These are phyloP conservation scores for Entomortierella parvispora DNA, from an alignment of 192 early-diverging fungal genomes.

Conservation along the genomic window DNA sequence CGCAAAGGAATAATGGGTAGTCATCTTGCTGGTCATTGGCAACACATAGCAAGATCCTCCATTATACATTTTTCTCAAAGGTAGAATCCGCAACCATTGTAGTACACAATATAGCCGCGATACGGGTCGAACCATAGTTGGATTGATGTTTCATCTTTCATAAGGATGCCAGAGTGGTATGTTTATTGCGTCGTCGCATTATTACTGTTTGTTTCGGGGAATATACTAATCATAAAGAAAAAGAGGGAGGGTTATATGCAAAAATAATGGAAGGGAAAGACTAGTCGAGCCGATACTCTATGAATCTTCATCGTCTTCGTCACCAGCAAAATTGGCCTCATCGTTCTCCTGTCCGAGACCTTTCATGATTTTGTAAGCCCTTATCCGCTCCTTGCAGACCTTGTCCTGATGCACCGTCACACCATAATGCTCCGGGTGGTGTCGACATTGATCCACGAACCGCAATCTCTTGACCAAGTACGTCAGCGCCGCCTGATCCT, in stretches of 20 bases:
- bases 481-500: slow-evolving; percentile 65
- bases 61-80: too few relatives aligned
- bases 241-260: not conserved
- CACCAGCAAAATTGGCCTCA: slow-evolving; percentile 1
- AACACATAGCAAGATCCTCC: too few relatives aligned
- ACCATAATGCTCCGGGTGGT: slow-evolving; percentile 57
- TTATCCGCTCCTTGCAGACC: slow-evolving; percentile 50
- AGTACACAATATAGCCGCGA: too few relatives aligned
- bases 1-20: too few relatives aligned
- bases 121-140: too few relatives aligned
- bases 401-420: slow-evolving; percentile 60
- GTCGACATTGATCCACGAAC: slow-evolving; percentile 51
- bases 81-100: too few relatives aligned
- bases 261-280: not conserved
- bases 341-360: slow-evolving; percentile 30
- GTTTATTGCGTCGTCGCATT: too few relatives aligned
- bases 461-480: slow-evolving; percentile 55
- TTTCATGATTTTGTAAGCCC: slow-evolving; percentile 51
- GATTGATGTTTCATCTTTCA: too few relatives aligned
- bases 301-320: not conserved
- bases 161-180: too few relatives aligned
- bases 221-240: too few relatives aligned
- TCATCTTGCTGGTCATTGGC: too few relatives aligned
- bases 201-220: too few relatives aligned
- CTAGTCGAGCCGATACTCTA: not conserved